These are phyloP conservation scores for Komagataella phaffii DNA, from an alignment of 805 yeast species.

Conservation along the genomic window DNA sequence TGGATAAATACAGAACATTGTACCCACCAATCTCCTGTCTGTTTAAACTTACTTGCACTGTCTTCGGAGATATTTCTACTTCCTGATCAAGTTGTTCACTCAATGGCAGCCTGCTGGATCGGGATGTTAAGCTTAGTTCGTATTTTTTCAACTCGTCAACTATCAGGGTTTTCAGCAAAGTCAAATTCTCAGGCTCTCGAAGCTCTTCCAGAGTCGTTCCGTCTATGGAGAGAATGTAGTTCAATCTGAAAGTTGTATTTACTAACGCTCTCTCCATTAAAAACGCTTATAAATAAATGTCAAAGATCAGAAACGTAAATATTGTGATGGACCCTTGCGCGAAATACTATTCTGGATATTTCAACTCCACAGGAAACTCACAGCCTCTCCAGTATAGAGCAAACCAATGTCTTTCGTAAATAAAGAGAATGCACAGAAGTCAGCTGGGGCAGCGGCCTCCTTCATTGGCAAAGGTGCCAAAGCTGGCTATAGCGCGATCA, in stretches of 20 bases:
- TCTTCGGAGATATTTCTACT: background rate
- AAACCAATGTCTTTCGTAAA: slow-evolving; percentile 31
- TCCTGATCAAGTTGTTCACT: background rate
- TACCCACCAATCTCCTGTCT: background rate
- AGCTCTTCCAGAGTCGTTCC: background rate
- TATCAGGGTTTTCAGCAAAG: background rate
- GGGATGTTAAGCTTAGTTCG: background rate
- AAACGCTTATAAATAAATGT: background rate
- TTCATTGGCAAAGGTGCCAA: slow-evolving; percentile 41
- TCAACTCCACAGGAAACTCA: background rate
- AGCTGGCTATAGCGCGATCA: slow-evolving; percentile 31
- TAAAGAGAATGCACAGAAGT: slow-evolving; percentile 36
- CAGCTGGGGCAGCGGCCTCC: slow-evolving; percentile 33
- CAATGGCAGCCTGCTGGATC: background rate
- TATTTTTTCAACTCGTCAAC: background rate
- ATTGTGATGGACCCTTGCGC: background rate
- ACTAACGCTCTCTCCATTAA: background rate
- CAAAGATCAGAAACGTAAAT: background rate
- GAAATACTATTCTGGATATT: background rate
- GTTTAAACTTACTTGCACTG: background rate
- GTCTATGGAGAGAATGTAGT: background rate
- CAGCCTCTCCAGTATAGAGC: slow-evolving; percentile 4
- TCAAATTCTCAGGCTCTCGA: background rate
- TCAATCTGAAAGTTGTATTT: background rate
- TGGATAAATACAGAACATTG: background rate